Conservation (phyloP, 768 basidiomycete species). For the Suillus ampliporus region DNA sequence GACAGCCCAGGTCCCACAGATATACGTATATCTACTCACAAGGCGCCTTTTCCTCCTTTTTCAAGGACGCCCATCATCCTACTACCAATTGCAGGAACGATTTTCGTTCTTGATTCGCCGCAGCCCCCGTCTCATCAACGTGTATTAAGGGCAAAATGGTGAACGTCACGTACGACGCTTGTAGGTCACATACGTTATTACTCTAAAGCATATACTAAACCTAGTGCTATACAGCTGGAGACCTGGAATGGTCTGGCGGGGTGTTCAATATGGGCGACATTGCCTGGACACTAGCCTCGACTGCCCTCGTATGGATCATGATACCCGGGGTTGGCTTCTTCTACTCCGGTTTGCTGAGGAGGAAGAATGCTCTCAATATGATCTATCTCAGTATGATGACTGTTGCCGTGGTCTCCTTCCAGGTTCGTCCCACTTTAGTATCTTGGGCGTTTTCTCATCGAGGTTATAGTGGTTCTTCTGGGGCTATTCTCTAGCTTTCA, state of each 20-base stretch:
- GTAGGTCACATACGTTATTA: slow-evolving; percentile 31
- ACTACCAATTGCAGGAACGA: background rate
- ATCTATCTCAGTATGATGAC: slow-evolving; percentile 81
- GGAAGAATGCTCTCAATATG: slow-evolving; percentile 94
- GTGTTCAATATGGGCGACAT: slow-evolving; percentile 70
- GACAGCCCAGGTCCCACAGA: slow-evolving; percentile 26
- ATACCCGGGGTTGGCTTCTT: slow-evolving; percentile 86
- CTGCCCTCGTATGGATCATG: slow-evolving; percentile 86
- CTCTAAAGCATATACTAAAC: background rate
- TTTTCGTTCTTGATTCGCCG: background rate
- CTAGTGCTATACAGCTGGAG: slow-evolving; percentile 39
- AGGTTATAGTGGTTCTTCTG: slow-evolving; percentile 89
- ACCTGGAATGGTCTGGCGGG: slow-evolving; percentile 37
- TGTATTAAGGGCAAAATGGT: slow-evolving; percentile 38
- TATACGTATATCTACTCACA: slow-evolving; percentile 25
- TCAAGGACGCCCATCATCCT: slow-evolving; percentile 13
- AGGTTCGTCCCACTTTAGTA: slow-evolving; percentile 51
- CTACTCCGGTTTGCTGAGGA: slow-evolving; percentile 88
- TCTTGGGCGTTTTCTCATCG: slow-evolving; percentile 11
- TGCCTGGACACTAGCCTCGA: slow-evolving; percentile 72
- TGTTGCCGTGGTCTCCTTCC: slow-evolving; percentile 82
- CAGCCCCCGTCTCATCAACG: background rate
- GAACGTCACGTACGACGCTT: slow-evolving; percentile 49
- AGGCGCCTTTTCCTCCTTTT: background rate
- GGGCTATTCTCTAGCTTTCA: slow-evolving; percentile 94